Evolutionary conservation across 169 alveolate species (phyloP).

Genomic region (Eimeria acervulina): DNA sequence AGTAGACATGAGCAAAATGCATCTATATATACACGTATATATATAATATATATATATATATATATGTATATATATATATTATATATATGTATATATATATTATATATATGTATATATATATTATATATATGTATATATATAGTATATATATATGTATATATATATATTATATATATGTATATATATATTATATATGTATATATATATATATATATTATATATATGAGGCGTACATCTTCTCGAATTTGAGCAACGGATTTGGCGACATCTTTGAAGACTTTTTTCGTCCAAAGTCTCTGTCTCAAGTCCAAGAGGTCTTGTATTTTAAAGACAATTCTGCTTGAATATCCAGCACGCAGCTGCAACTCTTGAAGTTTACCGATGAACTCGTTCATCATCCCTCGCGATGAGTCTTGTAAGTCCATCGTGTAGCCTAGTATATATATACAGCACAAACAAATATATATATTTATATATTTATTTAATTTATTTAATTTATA

Average conservation of each 20-base stretch:
- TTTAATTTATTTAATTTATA: too few relatives aligned
- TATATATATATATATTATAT: too few relatives aligned
- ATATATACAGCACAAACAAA: neutral
- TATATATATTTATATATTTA: too few relatives aligned
- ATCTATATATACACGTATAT: neutral
- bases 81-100: neutral
- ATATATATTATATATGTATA: too few relatives aligned
- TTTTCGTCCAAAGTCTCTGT: slow-evolving; percentile 61
- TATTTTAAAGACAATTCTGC: slow-evolving; percentile 69
- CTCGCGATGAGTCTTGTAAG: slow-evolving; percentile 20
- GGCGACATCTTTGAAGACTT: slow-evolving; percentile 74
- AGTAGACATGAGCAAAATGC: neutral
- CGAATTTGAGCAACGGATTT: slow-evolving; percentile 74
- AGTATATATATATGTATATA: too few relatives aligned
- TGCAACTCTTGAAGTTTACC: slow-evolving; percentile 79
- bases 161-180: too few relatives aligned
- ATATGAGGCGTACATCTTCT: slow-evolving; percentile 69
- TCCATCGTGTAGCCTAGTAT: slow-evolving; percentile 68
- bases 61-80: neutral
- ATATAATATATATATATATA: too few relatives aligned
- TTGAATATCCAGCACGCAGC: slow-evolving; percentile 64
- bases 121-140: too few relatives aligned
- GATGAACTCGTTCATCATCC: slow-evolving; percentile 62
- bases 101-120: neutral
- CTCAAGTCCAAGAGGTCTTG: slow-evolving; percentile 82